These are phyloP conservation scores for Exobasidium rhododendri DNA, from an alignment of 1,284 basidiomycete species.

Conservation along the genomic window DNA sequence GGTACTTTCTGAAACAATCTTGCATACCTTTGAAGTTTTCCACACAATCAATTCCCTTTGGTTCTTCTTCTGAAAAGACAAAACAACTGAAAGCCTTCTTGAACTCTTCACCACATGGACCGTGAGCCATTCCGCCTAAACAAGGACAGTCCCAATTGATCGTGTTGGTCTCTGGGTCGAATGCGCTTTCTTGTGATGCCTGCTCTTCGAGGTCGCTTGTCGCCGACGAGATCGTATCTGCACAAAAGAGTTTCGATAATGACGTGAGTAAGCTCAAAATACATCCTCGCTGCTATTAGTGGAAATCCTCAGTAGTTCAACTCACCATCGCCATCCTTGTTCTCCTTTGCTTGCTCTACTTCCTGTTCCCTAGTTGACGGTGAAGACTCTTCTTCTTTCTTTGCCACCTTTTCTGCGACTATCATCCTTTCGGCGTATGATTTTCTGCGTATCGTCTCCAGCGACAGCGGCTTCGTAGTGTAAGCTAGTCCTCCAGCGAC, in stretches of 20 bases:
- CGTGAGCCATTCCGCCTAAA: conserved; percentile 96
- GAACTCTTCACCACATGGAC: conserved; percentile 91
- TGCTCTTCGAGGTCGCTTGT: conserved; percentile 4
- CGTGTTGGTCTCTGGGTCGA: conserved; percentile 82
- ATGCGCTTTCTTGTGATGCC: conserved; percentile 57
- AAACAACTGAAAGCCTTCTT: conserved; percentile 97
- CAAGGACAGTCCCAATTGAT: conserved; percentile 62
- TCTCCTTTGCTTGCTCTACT: conserved; percentile 1
- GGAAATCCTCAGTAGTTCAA: too few species aligned
- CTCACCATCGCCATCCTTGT: neutral
- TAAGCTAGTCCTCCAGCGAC: neutral
- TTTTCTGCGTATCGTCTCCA: neutral
- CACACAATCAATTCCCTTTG: conserved; percentile 96
- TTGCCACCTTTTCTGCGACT: neutral
- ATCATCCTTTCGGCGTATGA: conserved; percentile 3
- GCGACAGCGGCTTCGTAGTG: neutral
- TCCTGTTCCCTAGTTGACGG: neutral
- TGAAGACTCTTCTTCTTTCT: neutral
- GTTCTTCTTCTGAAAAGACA: conserved; percentile 86
- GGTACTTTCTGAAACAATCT: conserved; percentile 92
- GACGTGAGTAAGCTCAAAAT: neutral
- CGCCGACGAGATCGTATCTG: neutral
- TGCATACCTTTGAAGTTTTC: conserved; percentile 98
- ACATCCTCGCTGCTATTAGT: neutral
- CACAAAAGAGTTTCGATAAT: neutral